A percentile compares a stretch with the other conserved stretches of the same genome.
Conservation (phyloP, 2,329 filamentous ascomycete species). For the Leptosphaerulina australis region DNA sequence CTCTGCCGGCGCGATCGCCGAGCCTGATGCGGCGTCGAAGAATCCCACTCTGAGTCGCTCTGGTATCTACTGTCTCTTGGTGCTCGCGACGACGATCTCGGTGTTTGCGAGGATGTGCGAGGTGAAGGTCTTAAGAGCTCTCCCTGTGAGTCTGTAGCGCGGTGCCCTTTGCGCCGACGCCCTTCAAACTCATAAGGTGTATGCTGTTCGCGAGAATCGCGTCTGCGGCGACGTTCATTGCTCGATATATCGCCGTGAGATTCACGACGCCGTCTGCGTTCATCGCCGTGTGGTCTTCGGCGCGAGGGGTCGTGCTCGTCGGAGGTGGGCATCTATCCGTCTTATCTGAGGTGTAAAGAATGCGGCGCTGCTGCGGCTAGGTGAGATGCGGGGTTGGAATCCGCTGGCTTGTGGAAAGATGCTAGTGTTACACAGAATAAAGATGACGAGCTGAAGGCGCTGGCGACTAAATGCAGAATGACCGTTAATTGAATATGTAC, state of each 20-base stretch:
- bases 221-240: constrained; percentile 27
- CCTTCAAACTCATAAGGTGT: constrained; percentile 35
- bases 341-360: constrained; percentile 3
- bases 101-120: constrained; percentile 19
- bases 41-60: constrained; percentile 43
- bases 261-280: constrained; percentile 38
- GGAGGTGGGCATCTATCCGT: constrained; percentile 14
- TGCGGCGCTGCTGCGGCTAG: constrained; percentile 8
- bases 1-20: constrained; percentile 30
- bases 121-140: constrained; percentile 32
- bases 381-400: constrained; percentile 26
- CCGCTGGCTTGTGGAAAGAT: constrained; percentile 4
- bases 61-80: constrained; percentile 17
- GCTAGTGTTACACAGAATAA: constrained; percentile 1
- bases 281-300: constrained; percentile 33
- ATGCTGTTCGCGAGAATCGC: constrained; percentile 26
- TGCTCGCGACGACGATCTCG: neutral
- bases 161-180: constrained; percentile 43
- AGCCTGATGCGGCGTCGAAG: constrained; percentile 30
- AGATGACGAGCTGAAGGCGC: neutral
- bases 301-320: constrained; percentile 27
- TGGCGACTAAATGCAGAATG: constrained; percentile 1
- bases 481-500: constrained; percentile 33
- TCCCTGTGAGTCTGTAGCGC: constrained; percentile 50
- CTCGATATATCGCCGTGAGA: constrained; percentile 35